phyloP scores from a whole-genome alignment of 352 stramenopile species.

The Globisporangium cederbergense region DNA sequence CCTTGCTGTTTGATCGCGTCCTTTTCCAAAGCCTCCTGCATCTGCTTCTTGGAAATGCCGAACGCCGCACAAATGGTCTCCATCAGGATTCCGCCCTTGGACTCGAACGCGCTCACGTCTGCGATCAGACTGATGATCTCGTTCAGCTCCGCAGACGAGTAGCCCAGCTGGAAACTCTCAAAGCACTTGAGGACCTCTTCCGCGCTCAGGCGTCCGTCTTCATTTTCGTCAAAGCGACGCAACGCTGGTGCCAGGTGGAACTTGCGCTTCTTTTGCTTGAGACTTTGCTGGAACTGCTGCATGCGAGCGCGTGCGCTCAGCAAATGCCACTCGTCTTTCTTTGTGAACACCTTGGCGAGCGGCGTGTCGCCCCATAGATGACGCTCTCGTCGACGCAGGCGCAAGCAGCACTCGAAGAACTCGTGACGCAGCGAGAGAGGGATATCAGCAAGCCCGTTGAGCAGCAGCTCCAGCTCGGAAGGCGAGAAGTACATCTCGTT shows the following conservation, averaged over 20 bases:
- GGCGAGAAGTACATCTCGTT: conserved; percentile 98
- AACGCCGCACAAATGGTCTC: conserved; percentile 75
- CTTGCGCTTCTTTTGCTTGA: conserved; percentile 56
- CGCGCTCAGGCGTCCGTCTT: conserved; percentile 50
- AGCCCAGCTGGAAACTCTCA: conserved; percentile 83
- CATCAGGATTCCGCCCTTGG: conserved; percentile 45
- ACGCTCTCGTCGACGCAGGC: conserved; percentile 94
- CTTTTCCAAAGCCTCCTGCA: conserved; percentile 59
- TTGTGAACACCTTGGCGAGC: conserved; percentile 97
- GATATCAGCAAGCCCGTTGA: conserved; percentile 62
- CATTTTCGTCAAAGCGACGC: conserved; percentile 71
- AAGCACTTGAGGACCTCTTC: conserved; percentile 84
- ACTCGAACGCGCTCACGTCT: conserved; percentile 42
- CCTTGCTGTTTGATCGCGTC: conserved; percentile 19
- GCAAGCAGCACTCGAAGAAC: conserved; percentile 81
- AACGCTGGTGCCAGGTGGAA: conserved; percentile 54
- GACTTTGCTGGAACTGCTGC: conserved; percentile 83
- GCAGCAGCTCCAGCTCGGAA: conserved; percentile 90
- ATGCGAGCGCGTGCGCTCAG: conserved; percentile 72
- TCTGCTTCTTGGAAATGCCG: conserved; percentile 44
- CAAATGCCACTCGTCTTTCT: conserved; percentile 96
- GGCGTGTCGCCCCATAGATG: conserved; percentile 93
- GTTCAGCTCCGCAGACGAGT: conserved; percentile 75
- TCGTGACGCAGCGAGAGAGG: conserved; percentile 72
- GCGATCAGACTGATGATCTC: conserved; percentile 81